Evolutionary conservation across 306 rosid species (phyloP).

Genomic region (Rubus idaeus): DNA sequence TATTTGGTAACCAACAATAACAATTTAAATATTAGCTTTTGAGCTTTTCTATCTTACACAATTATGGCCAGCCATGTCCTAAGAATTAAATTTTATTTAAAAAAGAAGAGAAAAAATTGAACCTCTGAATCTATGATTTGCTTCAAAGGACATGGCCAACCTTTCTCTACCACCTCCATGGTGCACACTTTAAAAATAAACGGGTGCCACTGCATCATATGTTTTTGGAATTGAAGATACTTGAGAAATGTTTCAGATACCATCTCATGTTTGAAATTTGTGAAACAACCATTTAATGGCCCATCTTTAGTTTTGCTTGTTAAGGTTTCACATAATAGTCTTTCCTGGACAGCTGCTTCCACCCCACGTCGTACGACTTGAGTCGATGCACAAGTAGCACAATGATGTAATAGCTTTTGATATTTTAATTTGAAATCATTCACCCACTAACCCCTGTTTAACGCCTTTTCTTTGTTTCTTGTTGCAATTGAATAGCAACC

Average conservation of each 20-base stretch:
- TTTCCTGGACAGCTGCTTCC: background rate
- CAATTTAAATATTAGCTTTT: too few species aligned
- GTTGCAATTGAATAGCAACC: background rate
- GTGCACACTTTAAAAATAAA: background rate
- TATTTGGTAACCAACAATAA: too few species aligned
- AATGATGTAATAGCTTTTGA: background rate
- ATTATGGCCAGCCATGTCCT: too few species aligned
- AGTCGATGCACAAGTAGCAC: background rate
- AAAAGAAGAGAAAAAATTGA: background rate
- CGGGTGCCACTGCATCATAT: background rate
- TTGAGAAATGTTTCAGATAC: background rate
- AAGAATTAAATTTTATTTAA: too few species aligned
- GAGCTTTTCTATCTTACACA: too few species aligned
- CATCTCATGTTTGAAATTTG: background rate
- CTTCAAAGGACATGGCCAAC: too few species aligned
- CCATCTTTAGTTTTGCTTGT: background rate
- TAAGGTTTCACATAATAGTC: background rate
- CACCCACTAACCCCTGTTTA: background rate
- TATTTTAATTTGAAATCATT: background rate
- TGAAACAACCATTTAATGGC: background rate
- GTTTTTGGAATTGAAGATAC: background rate
- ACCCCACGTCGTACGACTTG: background rate
- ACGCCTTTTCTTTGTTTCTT: background rate
- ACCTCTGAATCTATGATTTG: background rate
- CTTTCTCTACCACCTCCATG: background rate